Base-by-base conservation (phyloP, 495 filamentous ascomycete genomes). In the Penicillium lividum region DNA sequence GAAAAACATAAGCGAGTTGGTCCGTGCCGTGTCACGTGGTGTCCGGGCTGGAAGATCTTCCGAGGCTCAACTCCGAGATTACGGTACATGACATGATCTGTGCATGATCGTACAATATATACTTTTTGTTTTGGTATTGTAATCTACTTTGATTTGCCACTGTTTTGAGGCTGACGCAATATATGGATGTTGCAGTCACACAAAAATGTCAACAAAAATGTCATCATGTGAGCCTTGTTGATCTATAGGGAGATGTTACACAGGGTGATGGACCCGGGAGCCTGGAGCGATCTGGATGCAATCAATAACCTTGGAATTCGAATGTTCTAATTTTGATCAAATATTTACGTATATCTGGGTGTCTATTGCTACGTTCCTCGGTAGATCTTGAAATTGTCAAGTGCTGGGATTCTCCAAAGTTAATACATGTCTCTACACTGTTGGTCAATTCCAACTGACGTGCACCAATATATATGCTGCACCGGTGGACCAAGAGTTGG, bases 1-100 rank as follows among this genome's bases (percentile, higher is more conserved):
- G 65, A 66, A 70, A 68, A 70, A 70, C 60, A 29, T 74, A 77
- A 77, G 75, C 75, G 75, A 77, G 69, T 28, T 72, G 74, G 70
- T 49, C 70, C 63, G 73, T 77, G 74, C 63, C 10, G 3, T 18
- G 31, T 58, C 70, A 73, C 72, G 68, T 75, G 73, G 62, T n/a
- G 15, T 7, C 1, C 38, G 38, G 38, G 38, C n/a, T 40, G 15
- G 38, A 13, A 40, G 38, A 40, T 40, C 38, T 47, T 25, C 27
- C 44, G 44, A 46, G 43, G 38, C 38, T 40, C 15, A 40, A 40
- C 38, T 22, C 22, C 22, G 22, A 22, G 22, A 22, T 22, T 22
- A 2, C 22, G 22, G 22, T 22, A 22, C 22, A 22, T 22, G 22
- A 22, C 1, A 36, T 36, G 8, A 11, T 13, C 7, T 0, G 9